phyloP scores from a whole-genome alignment of 371 early-diverging fungal genomes.

The Mycotypha africana region DNA sequence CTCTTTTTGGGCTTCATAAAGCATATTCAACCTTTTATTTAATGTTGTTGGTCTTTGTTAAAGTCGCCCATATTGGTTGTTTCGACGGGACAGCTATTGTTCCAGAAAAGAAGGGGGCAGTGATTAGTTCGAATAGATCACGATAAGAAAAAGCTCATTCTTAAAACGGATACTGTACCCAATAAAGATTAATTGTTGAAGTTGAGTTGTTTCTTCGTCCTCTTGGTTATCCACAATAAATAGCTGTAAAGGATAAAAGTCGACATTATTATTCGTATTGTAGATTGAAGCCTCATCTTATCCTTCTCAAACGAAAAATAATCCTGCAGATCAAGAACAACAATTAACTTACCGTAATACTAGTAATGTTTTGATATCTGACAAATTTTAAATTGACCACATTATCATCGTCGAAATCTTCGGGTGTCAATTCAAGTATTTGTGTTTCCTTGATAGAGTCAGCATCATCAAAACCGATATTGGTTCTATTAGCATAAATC shows the following conservation, averaged over 20 bases:
- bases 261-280: no score
- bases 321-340: no score
- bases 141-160: no score
- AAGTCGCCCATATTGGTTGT: slow-evolving; percentile 46
- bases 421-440: slow-evolving; percentile 58
- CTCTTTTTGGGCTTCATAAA: no score
- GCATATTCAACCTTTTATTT: neutral
- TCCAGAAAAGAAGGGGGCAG: no score
- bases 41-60: slow-evolving; percentile 36
- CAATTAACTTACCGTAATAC: slow-evolving; percentile 45
- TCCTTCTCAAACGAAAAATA: no score
- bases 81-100: slow-evolving; percentile 15
- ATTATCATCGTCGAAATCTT: slow-evolving; percentile 61
- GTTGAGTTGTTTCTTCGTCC: slow-evolving; percentile 75
- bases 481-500: slow-evolving; percentile 74
- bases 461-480: slow-evolving; percentile 84
- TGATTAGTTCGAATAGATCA: no score
- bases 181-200: slow-evolving; percentile 74
- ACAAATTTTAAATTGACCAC: slow-evolving; percentile 82
- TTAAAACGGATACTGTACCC: slow-evolving; percentile 46
- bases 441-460: slow-evolving; percentile 76
- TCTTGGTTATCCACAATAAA: slow-evolving; percentile 81
- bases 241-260: slow-evolving; percentile 32
- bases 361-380: slow-evolving; percentile 84
- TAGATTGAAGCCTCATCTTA: no score